Conservation (phyloP, 305 asterid genomes). For the Fraxinus sp. region DNA sequence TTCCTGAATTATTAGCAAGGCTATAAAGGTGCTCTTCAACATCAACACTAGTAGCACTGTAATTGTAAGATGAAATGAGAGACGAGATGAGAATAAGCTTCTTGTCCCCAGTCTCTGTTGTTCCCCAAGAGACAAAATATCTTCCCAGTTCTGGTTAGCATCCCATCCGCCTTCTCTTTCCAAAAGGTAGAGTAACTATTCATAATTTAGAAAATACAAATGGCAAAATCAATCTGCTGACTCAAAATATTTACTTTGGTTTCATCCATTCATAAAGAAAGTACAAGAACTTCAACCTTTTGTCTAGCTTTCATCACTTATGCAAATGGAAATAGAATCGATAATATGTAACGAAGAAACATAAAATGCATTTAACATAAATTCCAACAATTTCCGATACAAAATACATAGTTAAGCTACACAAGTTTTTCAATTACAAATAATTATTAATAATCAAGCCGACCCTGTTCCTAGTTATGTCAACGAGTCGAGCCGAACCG, state of each 20-base stretch:
- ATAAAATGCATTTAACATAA: no score
- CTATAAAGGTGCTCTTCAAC: slow-evolving; percentile 95
- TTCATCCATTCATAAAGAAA: not conserved
- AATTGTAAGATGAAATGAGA: slow-evolving; percentile 16
- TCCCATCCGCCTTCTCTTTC: slow-evolving; percentile 99
- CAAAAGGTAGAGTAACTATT: slow-evolving; percentile 67
- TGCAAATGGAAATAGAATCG: no score
- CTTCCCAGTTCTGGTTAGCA: slow-evolving; percentile 89
- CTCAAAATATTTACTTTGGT: not conserved
- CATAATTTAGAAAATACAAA: not conserved
- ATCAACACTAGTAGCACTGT: slow-evolving; percentile 96
- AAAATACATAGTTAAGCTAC: no score
- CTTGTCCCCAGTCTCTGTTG: slow-evolving; percentile 75
- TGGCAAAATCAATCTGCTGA: not conserved
- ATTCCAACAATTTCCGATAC: no score
- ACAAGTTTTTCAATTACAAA: no score
- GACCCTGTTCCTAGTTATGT: no score
- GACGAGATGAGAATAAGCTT: slow-evolving; percentile 6
- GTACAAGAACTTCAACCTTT: not conserved
- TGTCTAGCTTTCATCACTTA: no score
- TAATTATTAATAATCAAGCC: no score
- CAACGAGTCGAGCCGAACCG: no score
- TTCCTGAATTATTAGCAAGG: slow-evolving; percentile 74
- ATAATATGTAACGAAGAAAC: no score
- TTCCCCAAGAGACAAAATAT: slow-evolving; percentile 94